phyloP scores from a whole-genome alignment of 2,329 filamentous ascomycete species.

The Cylindrodendrum hubeiense region DNA sequence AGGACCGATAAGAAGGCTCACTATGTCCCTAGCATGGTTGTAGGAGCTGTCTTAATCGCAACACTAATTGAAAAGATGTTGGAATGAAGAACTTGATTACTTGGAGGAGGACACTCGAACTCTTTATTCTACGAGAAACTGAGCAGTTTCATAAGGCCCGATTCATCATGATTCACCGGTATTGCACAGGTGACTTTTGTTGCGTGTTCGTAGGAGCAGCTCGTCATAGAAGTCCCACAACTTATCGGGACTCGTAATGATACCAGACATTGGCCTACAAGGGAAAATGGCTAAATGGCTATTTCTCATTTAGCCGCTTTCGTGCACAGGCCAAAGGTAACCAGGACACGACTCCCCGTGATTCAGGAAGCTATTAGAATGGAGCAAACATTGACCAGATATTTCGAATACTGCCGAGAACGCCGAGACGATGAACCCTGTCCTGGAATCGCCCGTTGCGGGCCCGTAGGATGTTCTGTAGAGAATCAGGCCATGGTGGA shows the following conservation, averaged over 20 bases:
- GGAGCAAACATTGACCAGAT: background rate
- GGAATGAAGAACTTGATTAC: background rate
- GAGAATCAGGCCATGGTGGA: conserved; percentile 23
- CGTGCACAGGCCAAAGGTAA: conserved; percentile 6
- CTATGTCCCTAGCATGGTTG: conserved; percentile 27
- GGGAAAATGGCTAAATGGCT: conserved; percentile 29
- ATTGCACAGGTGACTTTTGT: conserved; percentile 4
- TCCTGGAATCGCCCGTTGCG: background rate
- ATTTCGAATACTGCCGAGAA: conserved; percentile 20
- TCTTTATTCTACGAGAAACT: conserved; percentile 5
- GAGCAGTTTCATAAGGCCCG: background rate
- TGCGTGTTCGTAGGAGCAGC: conserved; percentile 1
- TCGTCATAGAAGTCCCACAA: background rate
- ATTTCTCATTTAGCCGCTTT: conserved; percentile 23
- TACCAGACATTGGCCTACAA: conserved; percentile 16
- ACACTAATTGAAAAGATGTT: background rate
- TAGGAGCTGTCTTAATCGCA: background rate
- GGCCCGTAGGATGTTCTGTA: conserved; percentile 13
- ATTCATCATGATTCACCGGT: conserved; percentile 2
- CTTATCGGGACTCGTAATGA: conserved; percentile 3
- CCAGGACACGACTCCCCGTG: conserved; percentile 5
- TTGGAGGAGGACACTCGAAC: background rate
- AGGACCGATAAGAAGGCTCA: conserved; percentile 2
- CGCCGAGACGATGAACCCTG: conserved; percentile 22
- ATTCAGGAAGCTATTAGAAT: conserved; percentile 7